Base-by-base conservation (phyloP, 371 early-diverging fungal species). In the Mucor plumbeus region DNA sequence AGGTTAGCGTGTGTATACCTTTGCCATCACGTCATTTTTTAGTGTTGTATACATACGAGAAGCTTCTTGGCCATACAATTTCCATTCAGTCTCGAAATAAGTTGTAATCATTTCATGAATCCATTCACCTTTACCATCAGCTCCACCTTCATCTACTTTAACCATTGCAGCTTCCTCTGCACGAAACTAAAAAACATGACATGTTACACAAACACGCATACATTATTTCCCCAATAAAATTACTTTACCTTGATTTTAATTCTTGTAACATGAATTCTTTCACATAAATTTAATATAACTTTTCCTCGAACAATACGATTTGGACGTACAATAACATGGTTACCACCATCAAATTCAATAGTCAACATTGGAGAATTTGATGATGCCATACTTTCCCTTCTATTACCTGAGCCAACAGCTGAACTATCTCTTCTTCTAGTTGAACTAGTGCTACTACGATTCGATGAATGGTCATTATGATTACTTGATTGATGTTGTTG, bases 141-240 rank as follows among this genome's bases (percentile, higher is more conserved):
- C 64, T 10, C 64, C 63, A 6, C 73, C 74, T 67, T 84, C 84
- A 55, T 81, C 80, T 40, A 78, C 68, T 47, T 77, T 78, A 3
- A 84, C 84, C 62, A 71, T 80, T 13, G 82, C 84, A 7, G 69
- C 64, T 64, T 84, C 84, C 56, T 81, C 84, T n/a, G 76, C 84
- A 8, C 82, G 77, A 66, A 84, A 84, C 84, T 84, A 38, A 3
- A 11, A 36, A 34, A 38, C 17, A 1, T 34, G 34, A 38, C 10
- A 26, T 50, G 50, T 44, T 34, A 67, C 17, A 44, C 1, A 44
- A 15, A 44, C 38, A 17, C 11, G 39, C 19, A 44, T 43, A n/a
- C 7, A 56, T 8, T 43, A 14, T 5, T 56, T 10, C 11, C 55
- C 34, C 43, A 5, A 8, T 0, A 19, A n/a, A 47, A 47, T 21